Percentiles rank a stretch among this genome's conserved stretches.
Conservation (phyloP, 1,139 yeast species). For the Yamadazyma triangularis region DNA sequence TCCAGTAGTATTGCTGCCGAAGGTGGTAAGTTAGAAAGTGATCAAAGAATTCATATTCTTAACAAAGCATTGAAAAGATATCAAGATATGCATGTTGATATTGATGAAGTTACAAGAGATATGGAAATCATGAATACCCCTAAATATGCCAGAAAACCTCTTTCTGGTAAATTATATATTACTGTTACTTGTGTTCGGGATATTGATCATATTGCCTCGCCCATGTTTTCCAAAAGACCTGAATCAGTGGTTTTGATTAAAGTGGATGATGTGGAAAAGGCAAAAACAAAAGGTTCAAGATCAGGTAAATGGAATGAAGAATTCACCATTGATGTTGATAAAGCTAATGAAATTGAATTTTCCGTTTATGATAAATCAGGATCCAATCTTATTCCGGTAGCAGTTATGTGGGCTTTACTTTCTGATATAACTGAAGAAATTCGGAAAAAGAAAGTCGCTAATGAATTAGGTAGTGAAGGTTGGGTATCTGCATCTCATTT, state of each 20-base stretch:
- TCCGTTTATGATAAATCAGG: conserved; percentile 80
- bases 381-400: conserved; percentile 75
- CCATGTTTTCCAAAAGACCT: conserved; percentile 69
- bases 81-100: conserved; percentile 78
- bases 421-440: conserved; percentile 92
- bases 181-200: conserved; percentile 75
- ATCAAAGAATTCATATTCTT: conserved; percentile 78
- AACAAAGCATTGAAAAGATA: conserved; percentile 82
- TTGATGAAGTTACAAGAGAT: conserved; percentile 61
- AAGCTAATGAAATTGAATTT: conserved; percentile 87
- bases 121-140: conserved; percentile 62
- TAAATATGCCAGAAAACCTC: conserved; percentile 73
- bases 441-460: conserved; percentile 82
- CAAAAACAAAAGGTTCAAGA: conserved; percentile 69
- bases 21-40: conserved; percentile 79
- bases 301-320: conserved; percentile 84
- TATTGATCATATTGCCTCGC: conserved; percentile 88
- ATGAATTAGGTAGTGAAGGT: conserved; percentile 66
- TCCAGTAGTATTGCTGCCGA: conserved; percentile 84
- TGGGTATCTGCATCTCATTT: conserved; percentile 82
- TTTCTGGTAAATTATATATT: conserved; percentile 73
- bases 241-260: conserved; percentile 77
- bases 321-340: conserved; percentile 75
- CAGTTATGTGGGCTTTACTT: conserved; percentile 82
- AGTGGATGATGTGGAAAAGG: conserved; percentile 82